Evolutionary conservation across 768 basidiomycete genomes (phyloP).

Genomic region (Suillus occidentalis): DNA sequence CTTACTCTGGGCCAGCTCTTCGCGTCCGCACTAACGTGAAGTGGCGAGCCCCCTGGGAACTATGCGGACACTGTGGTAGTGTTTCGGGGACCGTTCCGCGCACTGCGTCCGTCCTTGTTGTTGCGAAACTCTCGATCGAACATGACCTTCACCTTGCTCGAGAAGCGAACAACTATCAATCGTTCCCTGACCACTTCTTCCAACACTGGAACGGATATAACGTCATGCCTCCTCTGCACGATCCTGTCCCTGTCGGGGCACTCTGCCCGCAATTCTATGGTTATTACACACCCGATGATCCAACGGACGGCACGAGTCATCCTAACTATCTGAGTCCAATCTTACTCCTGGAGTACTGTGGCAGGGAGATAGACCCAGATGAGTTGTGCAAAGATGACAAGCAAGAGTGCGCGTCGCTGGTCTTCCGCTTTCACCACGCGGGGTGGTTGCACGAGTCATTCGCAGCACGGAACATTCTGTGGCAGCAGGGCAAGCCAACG

Average conservation of each 20-base stretch:
- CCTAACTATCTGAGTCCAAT: conserved; percentile 37
- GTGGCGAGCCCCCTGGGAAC: conserved; percentile 9
- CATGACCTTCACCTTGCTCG: conserved; percentile 37
- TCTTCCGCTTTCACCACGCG: conserved; percentile 41
- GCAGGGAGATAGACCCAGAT: conserved; percentile 31
- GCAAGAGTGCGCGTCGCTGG: conserved; percentile 40
- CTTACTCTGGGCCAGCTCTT: conserved; percentile 4
- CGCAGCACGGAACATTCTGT: conserved; percentile 43
- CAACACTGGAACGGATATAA: conserved; percentile 28
- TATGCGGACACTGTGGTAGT: conserved; percentile 5
- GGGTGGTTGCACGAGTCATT: conserved; percentile 43
- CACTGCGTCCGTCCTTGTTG: conserved; percentile 40
- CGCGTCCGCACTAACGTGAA: conserved; percentile 18
- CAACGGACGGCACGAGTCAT: conserved; percentile 17
- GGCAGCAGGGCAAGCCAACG: conserved; percentile 42
- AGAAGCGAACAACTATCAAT: conserved; percentile 31
- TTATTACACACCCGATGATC: conserved; percentile 43
- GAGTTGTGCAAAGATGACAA: conserved; percentile 37
- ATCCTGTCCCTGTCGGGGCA: conserved; percentile 48
- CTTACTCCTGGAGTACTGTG: conserved; percentile 50
- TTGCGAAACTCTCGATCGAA: conserved; percentile 45
- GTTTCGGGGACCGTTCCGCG: conserved; percentile 8
- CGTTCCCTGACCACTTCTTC: conserved; percentile 29
- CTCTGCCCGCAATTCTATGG: conserved; percentile 67
- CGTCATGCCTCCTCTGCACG: conserved; percentile 26